phyloP scores from a whole-genome alignment of 495 filamentous ascomycete genomes.

The Penicillium tannophilum region DNA sequence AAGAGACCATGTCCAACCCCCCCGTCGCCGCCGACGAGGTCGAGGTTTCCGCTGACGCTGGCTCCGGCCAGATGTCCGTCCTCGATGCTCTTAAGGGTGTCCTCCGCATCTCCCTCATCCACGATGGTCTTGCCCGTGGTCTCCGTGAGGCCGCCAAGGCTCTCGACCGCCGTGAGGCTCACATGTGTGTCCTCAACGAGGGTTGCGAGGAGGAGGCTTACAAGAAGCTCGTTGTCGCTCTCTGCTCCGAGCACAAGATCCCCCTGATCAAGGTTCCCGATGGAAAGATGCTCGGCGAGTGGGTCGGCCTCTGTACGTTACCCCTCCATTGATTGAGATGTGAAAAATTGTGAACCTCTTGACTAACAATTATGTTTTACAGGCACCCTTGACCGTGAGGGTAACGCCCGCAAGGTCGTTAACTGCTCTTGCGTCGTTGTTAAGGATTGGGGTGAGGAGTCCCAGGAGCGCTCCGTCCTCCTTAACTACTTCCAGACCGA shows the following conservation, averaged over 20 bases:
- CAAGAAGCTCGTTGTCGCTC: conserved; percentile 98
- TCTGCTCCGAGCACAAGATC: conserved; percentile 99
- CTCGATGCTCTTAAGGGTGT: conserved; percentile 97
- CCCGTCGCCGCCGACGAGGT: conserved; percentile 83
- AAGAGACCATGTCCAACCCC: conserved; percentile 77
- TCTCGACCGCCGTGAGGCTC: conserved; percentile 94
- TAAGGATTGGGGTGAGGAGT: conserved; percentile 99
- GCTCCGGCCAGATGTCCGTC: conserved; percentile 91
- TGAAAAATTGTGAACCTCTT: not conserved
- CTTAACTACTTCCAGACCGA: conserved; percentile 99
- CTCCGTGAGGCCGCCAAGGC: conserved; percentile 97
- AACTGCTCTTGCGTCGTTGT: conserved; percentile 99
- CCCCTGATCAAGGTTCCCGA: conserved; percentile 99
- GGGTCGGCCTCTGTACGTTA: conserved; percentile 96
- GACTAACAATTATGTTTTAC: conserved; percentile 24
- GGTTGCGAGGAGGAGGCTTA: conserved; percentile 99
- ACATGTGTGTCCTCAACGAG: conserved; percentile 99
- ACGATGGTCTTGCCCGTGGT: conserved; percentile 98
- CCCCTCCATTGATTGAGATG: not conserved
- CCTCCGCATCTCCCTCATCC: conserved; percentile 96
- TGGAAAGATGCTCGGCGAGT: conserved; percentile 99
- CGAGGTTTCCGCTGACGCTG: conserved; percentile 84
- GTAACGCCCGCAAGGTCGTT: conserved; percentile 98
- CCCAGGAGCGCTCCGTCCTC: conserved; percentile 93
- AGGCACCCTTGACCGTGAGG: conserved; percentile 98